Evolutionary conservation across 805 yeast species (phyloP), one percentile per base, ranked within the genome.

Genomic region (Candida glaebosa): DNA sequence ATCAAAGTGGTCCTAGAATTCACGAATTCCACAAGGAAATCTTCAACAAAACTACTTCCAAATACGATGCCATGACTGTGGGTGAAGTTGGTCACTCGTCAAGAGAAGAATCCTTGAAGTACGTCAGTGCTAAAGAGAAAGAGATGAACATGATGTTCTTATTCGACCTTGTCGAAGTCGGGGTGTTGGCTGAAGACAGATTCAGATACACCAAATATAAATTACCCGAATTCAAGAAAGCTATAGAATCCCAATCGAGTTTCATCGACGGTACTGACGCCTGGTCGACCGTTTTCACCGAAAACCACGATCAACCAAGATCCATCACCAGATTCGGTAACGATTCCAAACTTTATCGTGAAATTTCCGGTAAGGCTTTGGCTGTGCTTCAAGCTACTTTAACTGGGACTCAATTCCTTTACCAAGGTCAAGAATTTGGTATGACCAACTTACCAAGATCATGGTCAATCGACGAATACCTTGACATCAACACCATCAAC

Each of bases 361-460:
- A 51, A 39, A 52, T 58, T 39, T 66, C 77, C 20, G 77, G 78
- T 20, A 78, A 78, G 58, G 56, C 76, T 53, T 53, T 78, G 46
- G 66, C 79, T 14, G 46, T 71, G 36, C 55, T 78, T 52, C 69
- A 71, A 46, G 41, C 65, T 9, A 52, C 79, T 10, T 64, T 76
- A 48, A 71, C 78, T 20, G 82, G 84, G 37, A 76, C 83, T 10
- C 56, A 76, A 40, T 79, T 66, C 58, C 59, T 79, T 31, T 79
- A 77, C 58, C 82, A 79, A 57, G 84, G 83, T 39, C 84, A 79
- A 55, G 84, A 79, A 50, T 61, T 79, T 45, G 83, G 79, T 25
- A 73, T 72, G 75, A 67, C 69, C 40, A 78, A 78, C 52, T 57
- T 76, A 22, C 67, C 76, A 17, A 51, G 59, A 39, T 52, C 54